These are phyloP conservation scores for Saccharomyces hybrid DNA, from an alignment of 1,139 yeast genomes.

Conservation along the genomic window DNA sequence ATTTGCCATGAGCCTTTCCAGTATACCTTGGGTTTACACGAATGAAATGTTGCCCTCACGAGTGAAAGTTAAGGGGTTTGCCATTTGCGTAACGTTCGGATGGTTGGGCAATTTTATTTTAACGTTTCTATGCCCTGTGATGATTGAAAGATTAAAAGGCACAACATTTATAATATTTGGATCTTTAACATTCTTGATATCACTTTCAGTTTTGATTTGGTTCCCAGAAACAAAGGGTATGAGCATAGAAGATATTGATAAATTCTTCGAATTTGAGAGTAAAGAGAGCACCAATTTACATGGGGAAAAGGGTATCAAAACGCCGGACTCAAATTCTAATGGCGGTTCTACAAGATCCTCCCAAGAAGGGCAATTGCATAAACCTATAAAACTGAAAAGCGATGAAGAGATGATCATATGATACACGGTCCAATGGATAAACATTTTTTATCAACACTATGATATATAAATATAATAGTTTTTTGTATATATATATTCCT, in stretches of 20 bases:
- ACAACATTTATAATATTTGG: constrained; percentile 41
- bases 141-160: constrained; percentile 36
- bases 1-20: constrained; percentile 42
- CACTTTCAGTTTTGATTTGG: constrained; percentile 27
- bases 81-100: constrained; percentile 46
- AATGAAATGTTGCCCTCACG: constrained; percentile 46
- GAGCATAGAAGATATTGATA: constrained; percentile 21
- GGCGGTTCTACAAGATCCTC: background rate
- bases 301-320: background rate
- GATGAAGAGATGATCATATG: background rate
- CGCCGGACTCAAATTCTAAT: background rate
- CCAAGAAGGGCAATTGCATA: background rate
- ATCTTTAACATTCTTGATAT: constrained; percentile 32
- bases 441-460: background rate
- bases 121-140: constrained; percentile 38
- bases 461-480: background rate
- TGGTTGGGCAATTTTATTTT: constrained; percentile 43
- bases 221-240: constrained; percentile 42
- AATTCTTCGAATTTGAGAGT: background rate
- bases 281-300: background rate
- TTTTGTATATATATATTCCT: background rate
- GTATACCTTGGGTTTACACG: constrained; percentile 48
- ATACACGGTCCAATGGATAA: background rate
- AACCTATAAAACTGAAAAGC: background rate
- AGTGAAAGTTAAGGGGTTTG: constrained; percentile 44